Evolutionary conservation across 169 alveolate genomes (phyloP).

Genomic region (Cardiosporidium cionae): DNA sequence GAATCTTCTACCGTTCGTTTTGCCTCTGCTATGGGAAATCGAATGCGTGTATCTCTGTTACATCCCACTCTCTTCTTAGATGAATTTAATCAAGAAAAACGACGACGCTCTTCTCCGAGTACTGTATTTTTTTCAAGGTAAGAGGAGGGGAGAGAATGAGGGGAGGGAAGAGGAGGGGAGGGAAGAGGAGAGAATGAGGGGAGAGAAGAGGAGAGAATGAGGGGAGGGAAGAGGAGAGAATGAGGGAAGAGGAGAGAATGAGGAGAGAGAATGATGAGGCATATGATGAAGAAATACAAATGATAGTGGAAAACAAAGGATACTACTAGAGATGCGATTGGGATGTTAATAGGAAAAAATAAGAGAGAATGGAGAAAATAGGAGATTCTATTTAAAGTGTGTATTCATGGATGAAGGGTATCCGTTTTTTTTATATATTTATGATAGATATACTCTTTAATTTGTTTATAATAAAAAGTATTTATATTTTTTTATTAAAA

Average conservation of each 20-base stretch:
- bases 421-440: not conserved
- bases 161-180: not conserved
- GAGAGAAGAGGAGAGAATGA: not conserved
- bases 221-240: not conserved
- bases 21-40: no score
- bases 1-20: no score
- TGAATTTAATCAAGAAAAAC: no score
- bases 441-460: no score
- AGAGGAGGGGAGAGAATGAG: no score
- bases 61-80: no score
- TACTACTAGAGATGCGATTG: not conserved
- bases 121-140: no score
- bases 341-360: not conserved
- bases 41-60: no score
- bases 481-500: no score
- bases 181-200: not conserved
- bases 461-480: no score
- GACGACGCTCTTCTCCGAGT: no score
- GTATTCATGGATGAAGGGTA: not conserved
- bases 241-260: not conserved
- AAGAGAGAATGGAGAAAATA: not conserved
- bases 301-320: not conserved
- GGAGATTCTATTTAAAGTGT: not conserved
- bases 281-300: not conserved
- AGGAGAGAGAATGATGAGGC: not conserved